Evolutionary conservation across 1,284 basidiomycete genomes (phyloP), one percentile per base, ranked within the genome.

Genomic region (Ustilago sp.): DNA sequence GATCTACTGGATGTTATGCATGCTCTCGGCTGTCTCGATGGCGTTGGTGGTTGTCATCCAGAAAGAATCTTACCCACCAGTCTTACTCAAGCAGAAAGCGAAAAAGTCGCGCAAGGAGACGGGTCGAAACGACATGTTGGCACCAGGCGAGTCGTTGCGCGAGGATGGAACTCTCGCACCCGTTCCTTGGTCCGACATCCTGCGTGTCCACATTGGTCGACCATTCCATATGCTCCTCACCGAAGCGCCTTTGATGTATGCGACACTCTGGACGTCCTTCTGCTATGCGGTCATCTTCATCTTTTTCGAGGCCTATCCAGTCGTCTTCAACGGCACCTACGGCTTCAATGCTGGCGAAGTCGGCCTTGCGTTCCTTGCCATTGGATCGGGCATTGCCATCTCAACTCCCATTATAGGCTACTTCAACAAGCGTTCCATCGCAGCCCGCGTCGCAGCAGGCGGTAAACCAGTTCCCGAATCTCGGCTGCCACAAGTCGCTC

Each of bases 291-390:
- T 73, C 58, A 67, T 77, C 45, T 79, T 77, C 36, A 70, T 79
- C 41, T 79, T 79, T 59, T 79, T 79, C 45, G 77, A 79, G 43
- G 77, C 74, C 11, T 79, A 73, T 17, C 74, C 74, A 0, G 65
- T 74, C 19, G 66, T 77, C 9, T 79, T 79, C 45, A 32, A 19
- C 3, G 74, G 74, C 5, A 69, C 52, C 5, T 79, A 79, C 50
- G 77, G 77, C 11, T 76, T 79, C 62, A 79, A 70, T 43, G 68
- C 74, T 2, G 70, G 74, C 28, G 74, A 79, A 54, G 61, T 68
- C 7, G 77, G 77, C 17, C 62, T 79, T 0, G 56, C 74, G 12
- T 79, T 79, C 59, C 57, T 79, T 2, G 69, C 65, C 1, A 65
- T 79, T 19, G 77, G 68, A 2, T 35, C 74, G 6, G 77, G 77